Percentiles rank a stretch among this genome's conserved stretches.
Conservation (phyloP, 805 yeast genomes). For the Kuraishia floccosa region DNA sequence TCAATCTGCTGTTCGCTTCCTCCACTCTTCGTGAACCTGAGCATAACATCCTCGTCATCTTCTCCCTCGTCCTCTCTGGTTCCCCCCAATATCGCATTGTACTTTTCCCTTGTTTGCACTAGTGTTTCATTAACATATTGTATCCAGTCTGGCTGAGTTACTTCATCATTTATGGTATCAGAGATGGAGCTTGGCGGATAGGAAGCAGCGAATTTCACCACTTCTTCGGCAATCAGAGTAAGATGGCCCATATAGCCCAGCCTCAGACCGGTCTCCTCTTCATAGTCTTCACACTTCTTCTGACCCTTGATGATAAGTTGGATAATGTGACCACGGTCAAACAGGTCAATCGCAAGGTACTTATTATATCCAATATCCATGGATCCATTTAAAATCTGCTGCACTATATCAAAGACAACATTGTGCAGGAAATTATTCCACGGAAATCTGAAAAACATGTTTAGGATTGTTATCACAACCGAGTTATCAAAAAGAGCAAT, state of each 20-base stretch:
- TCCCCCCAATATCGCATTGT: constrained; percentile 91
- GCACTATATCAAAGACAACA: constrained; percentile 93
- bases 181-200: constrained; percentile 52
- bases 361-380: constrained; percentile 80
- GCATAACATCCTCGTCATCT: constrained; percentile 2
- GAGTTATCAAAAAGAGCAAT: constrained; percentile 69
- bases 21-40: constrained; percentile 1
- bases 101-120: constrained; percentile 85
- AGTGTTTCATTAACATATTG: constrained; percentile 73
- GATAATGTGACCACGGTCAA: constrained; percentile 52
- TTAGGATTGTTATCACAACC: constrained; percentile 55
- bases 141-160: constrained; percentile 57
- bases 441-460: constrained; percentile 74
- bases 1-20: constrained; percentile 9
- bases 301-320: constrained; percentile 54
- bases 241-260: constrained; percentile 97
- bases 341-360: constrained; percentile 59
- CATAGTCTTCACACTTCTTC: constrained; percentile 43
- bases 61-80: constrained; percentile 31
- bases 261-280: constrained; percentile 48
- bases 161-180: constrained; percentile 36
- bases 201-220: constrained; percentile 69
- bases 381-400: constrained; percentile 84
- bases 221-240: constrained; percentile 88
- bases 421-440: constrained; percentile 98